These are phyloP conservation scores for Alternaria atra DNA, from an alignment of 2,329 filamentous ascomycete species.

Conservation along the genomic window DNA sequence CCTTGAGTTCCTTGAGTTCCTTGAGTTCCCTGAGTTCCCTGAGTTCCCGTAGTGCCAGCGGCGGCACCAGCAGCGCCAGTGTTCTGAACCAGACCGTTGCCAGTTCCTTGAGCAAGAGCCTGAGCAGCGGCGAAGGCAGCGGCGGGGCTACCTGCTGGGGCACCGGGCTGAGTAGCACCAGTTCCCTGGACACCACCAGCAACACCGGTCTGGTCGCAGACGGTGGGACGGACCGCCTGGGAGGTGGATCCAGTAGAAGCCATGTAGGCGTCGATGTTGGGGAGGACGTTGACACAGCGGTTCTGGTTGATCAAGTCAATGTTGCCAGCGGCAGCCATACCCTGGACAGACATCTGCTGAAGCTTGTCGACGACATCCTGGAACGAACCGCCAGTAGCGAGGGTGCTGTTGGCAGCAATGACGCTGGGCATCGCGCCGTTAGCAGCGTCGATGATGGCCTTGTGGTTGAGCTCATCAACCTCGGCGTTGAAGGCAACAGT, in stretches of 20 bases:
- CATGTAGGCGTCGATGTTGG: constrained; percentile 50
- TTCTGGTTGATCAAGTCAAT: constrained; percentile 51
- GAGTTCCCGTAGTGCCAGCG: constrained; percentile 10
- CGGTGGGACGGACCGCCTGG: constrained; percentile 43
- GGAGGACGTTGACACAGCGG: constrained; percentile 48
- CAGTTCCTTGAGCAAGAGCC: constrained; percentile 38
- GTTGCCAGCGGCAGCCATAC: constrained; percentile 42
- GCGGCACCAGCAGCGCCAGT: constrained; percentile 19
- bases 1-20: neutral
- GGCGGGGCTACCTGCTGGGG: constrained; percentile 41
- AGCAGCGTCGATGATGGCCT: constrained; percentile 48
- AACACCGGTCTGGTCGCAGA: constrained; percentile 47
- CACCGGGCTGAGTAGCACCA: constrained; percentile 41
- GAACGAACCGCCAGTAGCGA: constrained; percentile 49
- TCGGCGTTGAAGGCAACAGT: constrained; percentile 50
- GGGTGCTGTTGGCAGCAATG: constrained; percentile 49
- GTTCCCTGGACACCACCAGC: constrained; percentile 43
- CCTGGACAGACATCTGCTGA: constrained; percentile 48
- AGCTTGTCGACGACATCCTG: constrained; percentile 52
- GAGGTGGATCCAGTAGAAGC: constrained; percentile 43
- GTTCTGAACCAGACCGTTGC: constrained; percentile 39
- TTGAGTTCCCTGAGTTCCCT: neutral
- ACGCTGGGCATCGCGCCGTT: constrained; percentile 39
- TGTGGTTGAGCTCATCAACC: constrained; percentile 51
- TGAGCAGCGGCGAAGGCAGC: constrained; percentile 42